Conservation (phyloP, 139 green algal species). For the Zygnema circumcarinatum region DNA sequence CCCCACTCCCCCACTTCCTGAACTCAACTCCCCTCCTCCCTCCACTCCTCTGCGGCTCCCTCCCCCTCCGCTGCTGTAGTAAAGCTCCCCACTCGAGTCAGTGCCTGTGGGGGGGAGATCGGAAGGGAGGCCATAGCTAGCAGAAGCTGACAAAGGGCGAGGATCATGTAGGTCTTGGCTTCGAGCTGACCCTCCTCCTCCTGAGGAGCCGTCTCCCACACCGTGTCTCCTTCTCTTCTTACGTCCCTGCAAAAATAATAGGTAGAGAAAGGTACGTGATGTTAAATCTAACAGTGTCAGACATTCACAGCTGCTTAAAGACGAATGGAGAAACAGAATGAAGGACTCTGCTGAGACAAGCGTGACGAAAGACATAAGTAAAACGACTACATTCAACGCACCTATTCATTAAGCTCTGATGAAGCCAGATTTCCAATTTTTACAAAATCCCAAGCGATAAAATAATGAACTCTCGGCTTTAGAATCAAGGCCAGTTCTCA, state of each 20-base stretch:
- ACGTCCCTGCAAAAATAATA: background rate
- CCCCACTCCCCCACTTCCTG: background rate
- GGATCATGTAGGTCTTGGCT: background rate
- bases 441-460: too few species aligned
- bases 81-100: background rate
- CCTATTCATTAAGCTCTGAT: background rate
- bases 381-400: background rate
- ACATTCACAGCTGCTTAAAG: too few species aligned
- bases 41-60: background rate
- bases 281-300: too few species aligned
- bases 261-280: background rate
- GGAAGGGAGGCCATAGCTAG: background rate
- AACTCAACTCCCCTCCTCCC: background rate
- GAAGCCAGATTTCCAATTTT: background rate
- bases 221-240: background rate
- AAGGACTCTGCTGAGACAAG: background rate
- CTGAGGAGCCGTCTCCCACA: background rate
- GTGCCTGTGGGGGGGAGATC: slow-evolving; percentile 3
- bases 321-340: background rate
- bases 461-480: too few species aligned
- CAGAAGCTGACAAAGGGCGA: background rate
- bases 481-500: too few species aligned
- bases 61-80: background rate
- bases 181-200: background rate
- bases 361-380: background rate